Evolutionary conservation across 2,329 filamentous ascomycete species (phyloP), one percentile per base, ranked within the genome.

Genomic region (Periconia sp.): DNA sequence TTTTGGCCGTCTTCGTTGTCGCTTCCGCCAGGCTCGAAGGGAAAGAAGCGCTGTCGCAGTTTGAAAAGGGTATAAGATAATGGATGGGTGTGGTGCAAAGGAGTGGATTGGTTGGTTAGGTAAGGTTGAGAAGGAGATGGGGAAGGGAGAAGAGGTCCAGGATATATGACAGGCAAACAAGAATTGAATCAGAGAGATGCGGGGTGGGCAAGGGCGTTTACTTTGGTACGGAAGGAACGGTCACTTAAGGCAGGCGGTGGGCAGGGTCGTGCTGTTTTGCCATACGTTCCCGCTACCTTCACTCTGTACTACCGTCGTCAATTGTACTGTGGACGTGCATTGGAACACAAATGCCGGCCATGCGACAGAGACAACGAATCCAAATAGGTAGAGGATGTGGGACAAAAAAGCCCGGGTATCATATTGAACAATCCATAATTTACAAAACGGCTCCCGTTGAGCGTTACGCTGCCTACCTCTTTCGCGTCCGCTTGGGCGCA

Each of bases 401-500:
- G 23, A 27, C 23, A 27, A 27, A 27, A 3, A 8, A 27, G 23
- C 23, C 23, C n/a, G 44, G 44, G 23, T 33, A 46, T 46, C 23
- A 46, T n/a, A 18, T 46, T 27, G 23, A 31, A 30, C 44, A 13
- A 2, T n/a, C n/a, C 44, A 31, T 15, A 20, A n/a, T 37, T 3
- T 23, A 23, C 18, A 23, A 11, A 30, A 19, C 18, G 18, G 18
- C n/a, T 46, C 17, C 27, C 17, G n/a, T n/a, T n/a, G 17, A 42
- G 17, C 8, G 23, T n/a, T 19, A 18, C 17, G 41, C 41, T 11
- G 10, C 35, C 41, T 44, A 40, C 44, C 69, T 56, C 50, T 67
- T 73, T 37, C 70, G 63, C 3, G 64, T 70, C 53, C 66, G 60
- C 48, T 68, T 69, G 0, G 68, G 61, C 3, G 60, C 63, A 9